Evolutionary conservation across 306 rosid species (phyloP), one percentile per base, ranked within the genome.

Genomic region (Purshia tridentata): DNA sequence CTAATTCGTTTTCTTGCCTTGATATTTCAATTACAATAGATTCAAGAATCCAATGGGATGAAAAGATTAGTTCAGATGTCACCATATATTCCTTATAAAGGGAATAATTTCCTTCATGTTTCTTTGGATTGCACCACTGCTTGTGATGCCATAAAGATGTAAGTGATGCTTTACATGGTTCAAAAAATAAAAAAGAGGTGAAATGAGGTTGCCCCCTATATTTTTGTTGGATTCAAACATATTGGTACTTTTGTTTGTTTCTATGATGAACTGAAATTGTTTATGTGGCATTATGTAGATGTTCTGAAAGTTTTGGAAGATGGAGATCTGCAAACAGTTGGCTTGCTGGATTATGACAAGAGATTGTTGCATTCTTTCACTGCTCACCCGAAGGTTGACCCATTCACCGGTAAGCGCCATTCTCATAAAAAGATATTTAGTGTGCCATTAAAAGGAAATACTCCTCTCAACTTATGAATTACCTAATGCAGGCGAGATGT

Each of bases 341-440:
- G 97, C 55, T 11, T 94, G 82, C 76, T 94, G 79, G 97, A 91
- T 82, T 94, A 94, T 85, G 96, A 94, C 90, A 91, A 91, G 89
- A 88, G 96, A 88, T 80, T 94, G 85, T 65, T 79, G 12, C 98
- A 93, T 82, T 80, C 90, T 45, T 91, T 93, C 86, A 94, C 98
- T 62, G 97, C 98, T 80, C 98, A 94, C 84, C 97, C 98, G 57
- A 94, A 94, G 85, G 94, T 94, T 85, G 98, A 94, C 64, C 97
- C 97, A 53, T 77, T 86, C 81, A 88, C 97, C n/a, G 98, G 98
- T 91, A 77, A 77, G 72, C 47, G n/a, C 69, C 78, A 78, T 75
- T 65, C 50, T 74, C 29, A 58, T n/a, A 53, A 45, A 14, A 70
- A 63, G 67, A 61, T 64, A 66, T 78, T 77, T 75, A 20, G 53